A percentile compares a stretch with the other conserved stretches of the same genome.
Evolutionary conservation across 305 asterid species (phyloP).

Genomic region (Rubia occidens): DNA sequence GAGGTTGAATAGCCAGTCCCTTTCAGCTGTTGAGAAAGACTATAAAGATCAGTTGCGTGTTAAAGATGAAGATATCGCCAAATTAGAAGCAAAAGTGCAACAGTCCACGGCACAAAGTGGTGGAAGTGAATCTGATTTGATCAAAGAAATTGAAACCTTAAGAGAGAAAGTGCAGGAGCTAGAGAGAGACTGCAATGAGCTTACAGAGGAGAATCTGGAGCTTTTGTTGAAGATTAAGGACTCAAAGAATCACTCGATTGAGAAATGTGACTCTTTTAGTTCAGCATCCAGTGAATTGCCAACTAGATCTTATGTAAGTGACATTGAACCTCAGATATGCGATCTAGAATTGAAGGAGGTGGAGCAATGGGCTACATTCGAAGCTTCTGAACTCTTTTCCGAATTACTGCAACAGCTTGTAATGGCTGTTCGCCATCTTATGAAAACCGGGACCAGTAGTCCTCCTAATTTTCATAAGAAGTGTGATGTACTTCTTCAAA

Average conservation of each 20-base stretch:
- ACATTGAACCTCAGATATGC: constrained; percentile 32
- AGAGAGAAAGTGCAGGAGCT: constrained; percentile 55
- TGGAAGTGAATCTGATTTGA: constrained; percentile 25
- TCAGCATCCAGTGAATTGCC: constrained; percentile 42
- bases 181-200: constrained; percentile 76
- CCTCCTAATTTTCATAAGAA: constrained; percentile 24
- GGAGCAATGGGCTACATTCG: constrained; percentile 22
- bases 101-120: constrained; percentile 17
- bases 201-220: constrained; percentile 79
- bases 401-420: constrained; percentile 38
- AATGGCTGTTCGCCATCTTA: constrained; percentile 36
- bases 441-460: constrained; percentile 30
- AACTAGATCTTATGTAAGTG: constrained; percentile 42
- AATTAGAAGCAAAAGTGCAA: constrained; percentile 32
- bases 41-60: constrained; percentile 28
- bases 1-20: constrained; percentile 26
- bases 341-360: constrained; percentile 21
- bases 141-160: constrained; percentile 42
- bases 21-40: constrained; percentile 34
- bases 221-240: constrained; percentile 69
- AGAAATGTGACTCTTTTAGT: constrained; percentile 32
- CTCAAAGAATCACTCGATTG: constrained; percentile 22
- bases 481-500: constrained; percentile 21
- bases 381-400: constrained; percentile 22
- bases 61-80: constrained; percentile 46